Conservation (phyloP, 345 rosid genomes). For the Gossypium anomalum region DNA sequence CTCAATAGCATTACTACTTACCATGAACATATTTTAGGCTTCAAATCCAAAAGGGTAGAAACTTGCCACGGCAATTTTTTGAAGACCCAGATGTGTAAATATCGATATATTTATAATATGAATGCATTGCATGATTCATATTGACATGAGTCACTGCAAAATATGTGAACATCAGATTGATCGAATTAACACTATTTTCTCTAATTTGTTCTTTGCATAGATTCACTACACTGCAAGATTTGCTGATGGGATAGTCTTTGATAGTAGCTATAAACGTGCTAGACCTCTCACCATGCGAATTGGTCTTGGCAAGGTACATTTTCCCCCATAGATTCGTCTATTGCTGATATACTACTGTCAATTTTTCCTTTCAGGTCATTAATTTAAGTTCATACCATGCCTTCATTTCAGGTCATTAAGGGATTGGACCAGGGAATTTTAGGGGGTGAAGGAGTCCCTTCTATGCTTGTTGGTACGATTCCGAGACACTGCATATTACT, state of each 20-base stretch:
- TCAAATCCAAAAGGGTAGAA: background rate
- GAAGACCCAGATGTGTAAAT: background rate
- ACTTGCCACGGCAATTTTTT: background rate
- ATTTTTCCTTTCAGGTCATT: background rate
- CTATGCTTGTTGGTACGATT: slow-evolving; percentile 73
- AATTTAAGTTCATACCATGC: background rate
- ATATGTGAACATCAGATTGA: background rate
- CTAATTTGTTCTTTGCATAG: slow-evolving; percentile 24
- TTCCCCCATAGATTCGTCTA: background rate
- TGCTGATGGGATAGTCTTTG: slow-evolving; percentile 82
- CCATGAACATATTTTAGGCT: background rate
- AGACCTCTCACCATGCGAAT: slow-evolving; percentile 93
- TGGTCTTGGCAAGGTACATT: slow-evolving; percentile 80
- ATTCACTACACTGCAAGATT: slow-evolving; percentile 91
- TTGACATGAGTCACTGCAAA: background rate
- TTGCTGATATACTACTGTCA: background rate
- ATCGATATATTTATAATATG: background rate
- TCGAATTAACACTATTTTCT: background rate
- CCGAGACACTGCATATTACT: background rate
- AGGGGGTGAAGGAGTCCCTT: slow-evolving; percentile 91
- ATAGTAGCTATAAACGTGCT: slow-evolving; percentile 88
- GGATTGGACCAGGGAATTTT: slow-evolving; percentile 92
- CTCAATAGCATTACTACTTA: background rate
- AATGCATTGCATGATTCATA: background rate
- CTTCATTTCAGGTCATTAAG: slow-evolving; percentile 55